Evolutionary conservation across 2,329 filamentous ascomycete genomes (phyloP), one percentile per base, ranked within the genome.

Genomic region (Penicillium sp.): DNA sequence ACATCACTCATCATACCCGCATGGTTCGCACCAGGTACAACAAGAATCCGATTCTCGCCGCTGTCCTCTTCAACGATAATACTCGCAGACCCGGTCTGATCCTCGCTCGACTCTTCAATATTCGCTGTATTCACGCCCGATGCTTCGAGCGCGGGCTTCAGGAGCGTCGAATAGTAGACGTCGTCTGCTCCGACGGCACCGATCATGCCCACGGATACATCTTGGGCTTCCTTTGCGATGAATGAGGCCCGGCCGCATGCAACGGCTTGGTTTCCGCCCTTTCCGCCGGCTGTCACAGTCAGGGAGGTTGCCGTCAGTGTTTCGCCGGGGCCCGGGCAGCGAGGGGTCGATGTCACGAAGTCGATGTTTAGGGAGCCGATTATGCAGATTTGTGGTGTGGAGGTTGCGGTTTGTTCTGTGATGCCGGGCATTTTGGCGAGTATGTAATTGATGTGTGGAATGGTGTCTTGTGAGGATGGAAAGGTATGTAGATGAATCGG

Each of bases 351-450:
- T 45, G 89, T 90, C 51, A 95, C 88, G 45, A 95, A 84, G 75
- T 96, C 91, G 69, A 90, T 88, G 75, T 96, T 95, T 53, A 96
- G 82, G 22, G 90, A 95, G 60, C 91, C 91, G 56, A 96, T 84
- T 55, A 95, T 81, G 58, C 85, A 85, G 71, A 95, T 92, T 33
- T 56, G 53, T 30, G 53, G 53, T 18, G 36, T 16, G 30, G 48
- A 14, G 24, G 38, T 24, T 24, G 28, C 4, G 24, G 41, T 8
- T 35, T 6, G 22, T 10, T 48, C 20, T 51, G 43, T 56, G 36
- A 53, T 40, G 28, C 35, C 48, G 4, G 31, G 31, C 59, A 57
- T 62, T 39, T 36, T 53, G 36, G 11, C 11, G 11, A 5, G 11
- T 35, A n/a, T 16, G 38, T 16, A 9, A n/a, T 35, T 30, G 18